phyloP scores from a whole-genome alignment of 2,329 filamentous ascomycete genomes.

The Aspergillus oerlinghausenensis region DNA sequence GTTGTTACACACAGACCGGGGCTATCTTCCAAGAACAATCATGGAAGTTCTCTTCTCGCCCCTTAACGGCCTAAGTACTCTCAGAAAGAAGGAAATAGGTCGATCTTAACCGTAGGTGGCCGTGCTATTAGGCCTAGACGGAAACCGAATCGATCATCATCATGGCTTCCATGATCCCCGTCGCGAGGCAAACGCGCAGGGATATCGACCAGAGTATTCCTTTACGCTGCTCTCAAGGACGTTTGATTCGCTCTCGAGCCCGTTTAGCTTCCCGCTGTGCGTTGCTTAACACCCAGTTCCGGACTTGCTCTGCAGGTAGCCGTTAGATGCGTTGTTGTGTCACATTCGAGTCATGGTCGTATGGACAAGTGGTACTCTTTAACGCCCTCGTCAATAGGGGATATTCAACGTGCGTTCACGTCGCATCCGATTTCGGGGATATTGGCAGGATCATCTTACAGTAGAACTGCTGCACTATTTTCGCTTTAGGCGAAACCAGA shows the following conservation, averaged over 20 bases:
- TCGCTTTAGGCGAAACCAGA: no score
- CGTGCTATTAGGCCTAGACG: background rate
- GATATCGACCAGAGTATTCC: background rate
- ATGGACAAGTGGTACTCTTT: background rate
- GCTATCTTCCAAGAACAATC: background rate
- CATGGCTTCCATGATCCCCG: background rate
- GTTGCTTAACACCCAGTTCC: slow-evolving; percentile 9
- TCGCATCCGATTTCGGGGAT: background rate
- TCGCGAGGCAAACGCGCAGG: background rate
- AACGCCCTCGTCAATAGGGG: background rate
- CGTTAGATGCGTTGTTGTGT: slow-evolving; percentile 22
- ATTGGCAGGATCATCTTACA: background rate
- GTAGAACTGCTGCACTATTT: background rate
- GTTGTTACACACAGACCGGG: slow-evolving; percentile 1
- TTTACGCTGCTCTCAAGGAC: background rate
- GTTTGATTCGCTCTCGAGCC: background rate
- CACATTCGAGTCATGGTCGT: slow-evolving; percentile 8
- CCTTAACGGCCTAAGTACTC: background rate
- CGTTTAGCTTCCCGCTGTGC: slow-evolving; percentile 17
- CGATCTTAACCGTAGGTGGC: background rate
- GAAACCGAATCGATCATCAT: background rate
- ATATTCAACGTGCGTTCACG: background rate
- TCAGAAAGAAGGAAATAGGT: background rate
- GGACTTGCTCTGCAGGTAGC: slow-evolving; percentile 16
- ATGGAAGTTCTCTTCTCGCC: background rate